Evolutionary conservation across 108 stramenopile genomes (phyloP).

Genomic region (Skeletonema marinoi): DNA sequence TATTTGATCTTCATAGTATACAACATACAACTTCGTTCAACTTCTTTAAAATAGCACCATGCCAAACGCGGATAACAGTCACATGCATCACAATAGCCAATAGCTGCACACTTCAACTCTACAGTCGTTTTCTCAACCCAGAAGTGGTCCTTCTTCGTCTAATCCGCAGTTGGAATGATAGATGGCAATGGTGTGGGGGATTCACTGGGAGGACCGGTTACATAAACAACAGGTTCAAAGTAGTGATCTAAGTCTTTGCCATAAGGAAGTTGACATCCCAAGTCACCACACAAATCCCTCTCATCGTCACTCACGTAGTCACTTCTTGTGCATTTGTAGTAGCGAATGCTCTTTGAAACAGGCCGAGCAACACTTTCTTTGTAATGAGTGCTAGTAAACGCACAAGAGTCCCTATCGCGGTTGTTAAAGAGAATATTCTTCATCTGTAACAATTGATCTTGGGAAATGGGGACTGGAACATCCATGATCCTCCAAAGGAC

Average conservation of each 20-base stretch:
- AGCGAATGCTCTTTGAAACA: constrained; percentile 33
- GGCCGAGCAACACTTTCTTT: constrained; percentile 75
- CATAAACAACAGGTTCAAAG: constrained; percentile 26
- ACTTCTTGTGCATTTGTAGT: constrained; percentile 33
- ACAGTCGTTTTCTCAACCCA: too few species aligned
- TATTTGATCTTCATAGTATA: too few species aligned
- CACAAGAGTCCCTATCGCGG: constrained; percentile 62
- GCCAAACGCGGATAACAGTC: too few species aligned
- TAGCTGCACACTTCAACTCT: too few species aligned
- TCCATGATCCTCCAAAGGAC: constrained; percentile 83
- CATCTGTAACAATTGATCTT: constrained; percentile 66
- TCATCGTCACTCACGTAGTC: constrained; percentile 48
- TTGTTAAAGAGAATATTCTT: constrained; percentile 73
- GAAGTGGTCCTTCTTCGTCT: too few species aligned
- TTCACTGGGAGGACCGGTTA: constrained; percentile 31
- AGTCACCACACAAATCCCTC: constrained; percentile 30
- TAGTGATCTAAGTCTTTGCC: constrained; percentile 27
- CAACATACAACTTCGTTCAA: too few species aligned
- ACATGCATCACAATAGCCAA: too few species aligned
- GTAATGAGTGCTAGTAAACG: constrained; percentile 68
- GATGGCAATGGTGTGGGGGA: constrained; percentile 10
- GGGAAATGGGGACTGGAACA: constrained; percentile 64
- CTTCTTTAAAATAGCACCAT: too few species aligned
- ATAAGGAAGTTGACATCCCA: constrained; percentile 25
- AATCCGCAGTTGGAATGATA: not conserved